Evolutionary conservation across 192 early-diverging fungal species (phyloP).

Genomic region (Backusella mclennaniae): DNA sequence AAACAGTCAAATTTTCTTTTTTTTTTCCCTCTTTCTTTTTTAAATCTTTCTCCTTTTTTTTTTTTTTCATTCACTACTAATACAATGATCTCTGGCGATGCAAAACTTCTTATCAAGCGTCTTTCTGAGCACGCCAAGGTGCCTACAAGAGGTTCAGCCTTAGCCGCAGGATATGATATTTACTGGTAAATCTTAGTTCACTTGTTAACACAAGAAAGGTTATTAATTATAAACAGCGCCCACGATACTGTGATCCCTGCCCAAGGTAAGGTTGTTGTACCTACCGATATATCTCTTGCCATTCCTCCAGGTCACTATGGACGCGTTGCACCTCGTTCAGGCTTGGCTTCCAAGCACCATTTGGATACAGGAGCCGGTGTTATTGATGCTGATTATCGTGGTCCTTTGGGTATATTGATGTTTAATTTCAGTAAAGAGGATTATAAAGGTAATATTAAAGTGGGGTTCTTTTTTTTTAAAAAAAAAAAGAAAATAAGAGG

Average conservation of each 20-base stretch:
- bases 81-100: slow-evolving; percentile 2
- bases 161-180: slow-evolving; percentile 94
- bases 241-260: slow-evolving; percentile 69
- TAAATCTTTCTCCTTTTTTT: neutral
- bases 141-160: slow-evolving; percentile 75
- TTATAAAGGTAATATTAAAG: slow-evolving; percentile 29
- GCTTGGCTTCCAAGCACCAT: slow-evolving; percentile 88
- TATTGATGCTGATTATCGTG: slow-evolving; percentile 90
- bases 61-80: neutral
- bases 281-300: slow-evolving; percentile 84
- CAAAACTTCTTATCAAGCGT: slow-evolving; percentile 64
- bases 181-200: slow-evolving; percentile 53
- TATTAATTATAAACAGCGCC: slow-evolving; percentile 36
- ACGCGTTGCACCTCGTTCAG: slow-evolving; percentile 91
- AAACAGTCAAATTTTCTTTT: neutral
- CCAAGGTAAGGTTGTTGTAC: slow-evolving; percentile 73
- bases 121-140: slow-evolving; percentile 70
- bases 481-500: neutral
- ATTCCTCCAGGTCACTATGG: slow-evolving; percentile 90
- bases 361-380: slow-evolving; percentile 91
- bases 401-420: slow-evolving; percentile 79
- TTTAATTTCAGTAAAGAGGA: slow-evolving; percentile 85
- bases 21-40: neutral
- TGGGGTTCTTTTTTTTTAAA: neutral
- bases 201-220: neutral